Conservation (phyloP, 2,329 filamentous ascomycete genomes). For the Helotiales sp. region DNA sequence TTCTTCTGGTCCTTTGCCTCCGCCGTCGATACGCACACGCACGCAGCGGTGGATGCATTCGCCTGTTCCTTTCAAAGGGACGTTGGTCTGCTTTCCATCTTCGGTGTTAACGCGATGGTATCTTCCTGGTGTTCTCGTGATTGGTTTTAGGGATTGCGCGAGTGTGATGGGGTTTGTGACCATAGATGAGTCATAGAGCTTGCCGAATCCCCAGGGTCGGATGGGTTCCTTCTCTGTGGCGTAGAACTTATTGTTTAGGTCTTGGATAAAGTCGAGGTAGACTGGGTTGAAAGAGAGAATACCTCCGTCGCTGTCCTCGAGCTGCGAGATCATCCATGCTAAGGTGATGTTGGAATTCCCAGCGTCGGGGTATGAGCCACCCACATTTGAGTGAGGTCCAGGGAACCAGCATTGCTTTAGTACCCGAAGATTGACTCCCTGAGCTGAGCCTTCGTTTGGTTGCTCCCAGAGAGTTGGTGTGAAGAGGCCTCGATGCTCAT, state of each 20-base stretch:
- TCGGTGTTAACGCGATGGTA: slow-evolving; percentile 44
- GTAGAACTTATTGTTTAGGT: slow-evolving; percentile 33
- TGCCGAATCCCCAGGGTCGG: slow-evolving; percentile 42
- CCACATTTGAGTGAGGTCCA: slow-evolving; percentile 53
- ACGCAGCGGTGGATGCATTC: slow-evolving; percentile 44
- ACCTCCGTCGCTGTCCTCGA: slow-evolving; percentile 38
- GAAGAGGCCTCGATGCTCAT: slow-evolving; percentile 51
- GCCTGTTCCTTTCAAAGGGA: slow-evolving; percentile 43
- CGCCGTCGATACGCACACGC: slow-evolving; percentile 35
- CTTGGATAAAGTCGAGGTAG: slow-evolving; percentile 40
- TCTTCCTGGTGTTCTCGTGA: slow-evolving; percentile 41
- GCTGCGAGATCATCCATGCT: slow-evolving; percentile 54
- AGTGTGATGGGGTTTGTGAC: slow-evolving; percentile 21
- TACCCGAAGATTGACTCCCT: slow-evolving; percentile 32
- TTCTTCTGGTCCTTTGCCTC: slow-evolving; percentile 40
- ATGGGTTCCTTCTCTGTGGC: slow-evolving; percentile 18
- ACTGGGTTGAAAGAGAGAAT: slow-evolving; percentile 44
- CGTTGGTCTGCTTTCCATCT: slow-evolving; percentile 42
- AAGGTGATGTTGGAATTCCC: slow-evolving; percentile 52
- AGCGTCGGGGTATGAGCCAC: slow-evolving; percentile 53
- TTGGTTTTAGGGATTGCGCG: slow-evolving; percentile 21
- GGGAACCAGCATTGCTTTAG: slow-evolving; percentile 53
- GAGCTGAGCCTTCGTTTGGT: slow-evolving; percentile 14
- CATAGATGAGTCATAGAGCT: slow-evolving; percentile 40
- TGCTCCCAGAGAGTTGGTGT: slow-evolving; percentile 46